Evolutionary conservation across 495 filamentous ascomycete species (phyloP), one percentile per base, ranked within the genome.

Genomic region (Hypomontagnella monticulosa): DNA sequence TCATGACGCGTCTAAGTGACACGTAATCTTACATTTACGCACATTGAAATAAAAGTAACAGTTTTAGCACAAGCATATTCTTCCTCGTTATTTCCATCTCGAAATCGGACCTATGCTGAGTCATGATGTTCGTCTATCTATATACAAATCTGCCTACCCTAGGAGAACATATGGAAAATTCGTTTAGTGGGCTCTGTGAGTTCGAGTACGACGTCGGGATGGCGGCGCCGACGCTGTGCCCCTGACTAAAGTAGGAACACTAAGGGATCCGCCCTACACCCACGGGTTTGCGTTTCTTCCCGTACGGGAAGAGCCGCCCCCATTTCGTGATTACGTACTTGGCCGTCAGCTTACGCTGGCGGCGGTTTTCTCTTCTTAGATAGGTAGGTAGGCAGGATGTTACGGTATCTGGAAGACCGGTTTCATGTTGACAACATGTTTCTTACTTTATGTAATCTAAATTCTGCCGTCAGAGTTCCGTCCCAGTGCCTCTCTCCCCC

Each of bases 281-380:
- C 19, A 4, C 27, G 44, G n/a, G n/a, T 51, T 5, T 41, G 34
- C 40, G 50, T 20, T 58, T 48, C 58, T 58, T 48, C 58, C 58
- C 65, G 65, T 38, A 57, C 51, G 57, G 57, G 57, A 46, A 41
- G 57, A 37, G 57, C 51, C 63, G 57, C 57, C 57, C 63, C 63
- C 57, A 50, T 56, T n/a, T n/a, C 57, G 12, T 16, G 20, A 66
- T 61, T 67, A 57, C 51, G 51, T 23, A 61, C 40, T 15, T 12
- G n/a, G 14, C 12, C 18, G 32, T 53, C 43, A 56, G 63, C 46
- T 57, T 61, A 61, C 14, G 51, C n/a, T 14, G 7, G 5, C 27
- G 6, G 10, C 27, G 16, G 27, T 54, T n/a, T n/a, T n/a, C n/a
- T n/a, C n/a, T n/a, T 47, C n/a, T 34, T 32, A 30, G 9, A 3